These are phyloP conservation scores for Xylaria grammica DNA, from an alignment of 495 filamentous ascomycete species.

Conservation along the genomic window DNA sequence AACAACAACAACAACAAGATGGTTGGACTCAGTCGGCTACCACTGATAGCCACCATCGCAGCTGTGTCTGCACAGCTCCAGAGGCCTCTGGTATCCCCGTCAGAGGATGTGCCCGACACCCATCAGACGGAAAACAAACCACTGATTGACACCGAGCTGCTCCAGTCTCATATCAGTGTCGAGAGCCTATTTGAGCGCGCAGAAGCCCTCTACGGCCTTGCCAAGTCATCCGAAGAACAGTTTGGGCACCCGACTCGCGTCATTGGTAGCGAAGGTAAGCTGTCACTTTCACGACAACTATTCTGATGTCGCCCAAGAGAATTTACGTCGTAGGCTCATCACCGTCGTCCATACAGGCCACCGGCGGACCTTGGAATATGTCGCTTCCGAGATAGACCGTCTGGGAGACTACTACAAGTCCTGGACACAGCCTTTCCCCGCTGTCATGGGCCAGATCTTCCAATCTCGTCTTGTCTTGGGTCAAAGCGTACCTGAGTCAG, in stretches of 20 bases:
- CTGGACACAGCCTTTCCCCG: slow-evolving; percentile 63
- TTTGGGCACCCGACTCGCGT: slow-evolving; percentile 68
- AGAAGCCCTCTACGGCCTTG: slow-evolving; percentile 61
- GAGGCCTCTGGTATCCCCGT: slow-evolving; percentile 10
- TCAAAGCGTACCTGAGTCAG: slow-evolving; percentile 54
- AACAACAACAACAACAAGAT: slow-evolving; percentile 18
- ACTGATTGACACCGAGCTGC: slow-evolving; percentile 54
- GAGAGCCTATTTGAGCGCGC: slow-evolving; percentile 59
- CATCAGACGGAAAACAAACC: slow-evolving; percentile 28
- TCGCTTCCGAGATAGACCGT: slow-evolving; percentile 53
- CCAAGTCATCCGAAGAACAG: slow-evolving; percentile 56
- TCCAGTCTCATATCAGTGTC: slow-evolving; percentile 59
- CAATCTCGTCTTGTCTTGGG: slow-evolving; percentile 63
- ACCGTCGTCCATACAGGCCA: slow-evolving; percentile 53
- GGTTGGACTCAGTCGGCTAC: slow-evolving; percentile 21
- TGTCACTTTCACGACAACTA: slow-evolving; percentile 1
- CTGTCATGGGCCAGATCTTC: slow-evolving; percentile 62
- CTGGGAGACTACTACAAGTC: slow-evolving; percentile 64
- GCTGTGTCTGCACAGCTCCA: slow-evolving; percentile 22
- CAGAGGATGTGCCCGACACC: not conserved
- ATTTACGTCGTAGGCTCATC: not conserved
- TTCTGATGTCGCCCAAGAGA: not conserved
- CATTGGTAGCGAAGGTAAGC: slow-evolving; percentile 64
- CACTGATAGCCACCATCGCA: slow-evolving; percentile 20
- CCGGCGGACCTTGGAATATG: slow-evolving; percentile 62